Conservation (phyloP, 2,329 filamentous ascomycete genomes). For the Capronia coronata region DNA sequence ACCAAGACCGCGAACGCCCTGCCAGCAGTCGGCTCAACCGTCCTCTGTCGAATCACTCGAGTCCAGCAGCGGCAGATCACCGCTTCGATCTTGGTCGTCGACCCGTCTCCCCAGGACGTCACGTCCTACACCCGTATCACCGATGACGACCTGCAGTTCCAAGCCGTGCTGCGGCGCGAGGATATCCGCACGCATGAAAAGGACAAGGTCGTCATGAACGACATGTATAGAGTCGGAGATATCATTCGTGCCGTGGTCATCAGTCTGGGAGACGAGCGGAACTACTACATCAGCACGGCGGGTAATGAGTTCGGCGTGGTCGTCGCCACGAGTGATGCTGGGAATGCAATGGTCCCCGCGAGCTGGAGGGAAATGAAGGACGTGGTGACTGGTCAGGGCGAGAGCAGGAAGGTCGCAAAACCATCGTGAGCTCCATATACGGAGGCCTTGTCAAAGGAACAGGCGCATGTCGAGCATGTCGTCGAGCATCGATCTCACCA, state of each 20-base stretch:
- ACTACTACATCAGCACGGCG: constrained; percentile 91
- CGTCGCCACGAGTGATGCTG: constrained; percentile 84
- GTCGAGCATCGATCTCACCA: too few relatives aligned
- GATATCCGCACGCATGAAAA: constrained; percentile 94
- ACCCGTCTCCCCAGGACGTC: constrained; percentile 39
- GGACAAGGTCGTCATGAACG: constrained; percentile 83
- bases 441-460: too few relatives aligned
- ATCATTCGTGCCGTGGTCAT: constrained; percentile 84
- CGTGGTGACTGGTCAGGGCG: constrained; percentile 65
- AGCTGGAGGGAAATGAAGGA: constrained; percentile 95
- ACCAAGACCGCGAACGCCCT: constrained; percentile 42
- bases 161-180: constrained; percentile 77
- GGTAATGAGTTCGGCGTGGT: constrained; percentile 79
- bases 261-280: constrained; percentile 84
- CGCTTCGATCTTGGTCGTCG: constrained; percentile 75
- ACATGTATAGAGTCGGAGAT: constrained; percentile 88
- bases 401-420: constrained; percentile 88
- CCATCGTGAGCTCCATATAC: constrained; percentile 52
- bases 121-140: constrained; percentile 32
- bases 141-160: constrained; percentile 64
- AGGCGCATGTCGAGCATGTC: neutral
- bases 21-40: constrained; percentile 71
- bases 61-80: constrained; percentile 79
- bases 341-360: constrained; percentile 85
- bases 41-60: constrained; percentile 78